phyloP scores from a whole-genome alignment of 2,329 filamentous ascomycete genomes.

The Aspergillus novoparasiticus region DNA sequence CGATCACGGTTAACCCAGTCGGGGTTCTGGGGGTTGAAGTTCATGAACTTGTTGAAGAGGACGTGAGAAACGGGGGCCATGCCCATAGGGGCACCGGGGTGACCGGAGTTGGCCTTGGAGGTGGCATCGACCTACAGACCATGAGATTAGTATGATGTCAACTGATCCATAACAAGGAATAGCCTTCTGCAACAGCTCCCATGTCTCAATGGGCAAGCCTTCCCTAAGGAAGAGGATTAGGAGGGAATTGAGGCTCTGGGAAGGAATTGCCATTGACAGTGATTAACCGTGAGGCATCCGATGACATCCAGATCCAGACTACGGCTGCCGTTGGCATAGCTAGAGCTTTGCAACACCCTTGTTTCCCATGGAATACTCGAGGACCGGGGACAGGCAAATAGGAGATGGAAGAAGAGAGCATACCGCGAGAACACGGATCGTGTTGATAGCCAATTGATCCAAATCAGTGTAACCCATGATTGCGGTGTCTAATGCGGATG shows the following conservation, averaged over 20 bases:
- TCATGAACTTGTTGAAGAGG: slow-evolving; percentile 99
- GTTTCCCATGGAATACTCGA: not conserved
- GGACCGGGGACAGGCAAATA: slow-evolving; percentile 5
- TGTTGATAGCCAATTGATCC: slow-evolving; percentile 94
- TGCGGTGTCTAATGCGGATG: slow-evolving; percentile 35
- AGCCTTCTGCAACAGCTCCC: not conserved
- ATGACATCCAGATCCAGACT: not conserved
- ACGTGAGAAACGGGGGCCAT: slow-evolving; percentile 96
- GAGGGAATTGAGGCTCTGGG: not conserved
- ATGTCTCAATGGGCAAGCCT: not conserved
- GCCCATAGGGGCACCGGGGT: slow-evolving; percentile 97
- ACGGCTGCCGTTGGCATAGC: not conserved
- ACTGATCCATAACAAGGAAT: not conserved
- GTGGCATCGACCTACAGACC: slow-evolving; percentile 87
- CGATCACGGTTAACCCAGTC: slow-evolving; percentile 96
- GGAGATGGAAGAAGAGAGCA: slow-evolving; percentile 46
- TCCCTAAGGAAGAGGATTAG: not conserved
- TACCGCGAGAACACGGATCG: slow-evolving; percentile 95
- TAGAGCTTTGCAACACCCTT: not conserved
- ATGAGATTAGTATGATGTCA: slow-evolving; percentile 12
- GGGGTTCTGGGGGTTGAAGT: slow-evolving; percentile 99
- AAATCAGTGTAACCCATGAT: slow-evolving; percentile 86
- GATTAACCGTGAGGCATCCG: not conserved
- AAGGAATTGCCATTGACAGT: not conserved
- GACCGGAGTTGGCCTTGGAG: slow-evolving; percentile 91